Percentiles rank a stretch among this genome's conserved stretches.
Evolutionary conservation across 2,329 filamentous ascomycete genomes (phyloP).

Genomic region (Phyllosticta citrichinensis): DNA sequence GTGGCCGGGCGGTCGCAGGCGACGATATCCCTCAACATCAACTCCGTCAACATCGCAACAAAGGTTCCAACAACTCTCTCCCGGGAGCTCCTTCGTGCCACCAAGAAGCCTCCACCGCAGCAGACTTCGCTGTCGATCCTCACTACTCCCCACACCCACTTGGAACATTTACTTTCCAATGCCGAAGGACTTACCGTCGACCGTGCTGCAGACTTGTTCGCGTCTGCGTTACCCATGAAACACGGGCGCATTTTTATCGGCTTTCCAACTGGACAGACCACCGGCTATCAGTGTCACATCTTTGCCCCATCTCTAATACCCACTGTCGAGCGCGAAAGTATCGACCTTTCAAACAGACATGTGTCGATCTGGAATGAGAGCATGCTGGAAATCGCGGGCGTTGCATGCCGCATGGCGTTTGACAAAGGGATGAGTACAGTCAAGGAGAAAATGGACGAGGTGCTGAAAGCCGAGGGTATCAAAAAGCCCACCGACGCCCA

Average conservation of each 20-base stretch:
- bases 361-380: slow-evolving; percentile 94
- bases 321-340: slow-evolving; percentile 92
- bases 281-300: slow-evolving; percentile 84
- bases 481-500: slow-evolving; percentile 25
- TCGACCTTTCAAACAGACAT: slow-evolving; percentile 91
- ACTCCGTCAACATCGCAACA: slow-evolving; percentile 71
- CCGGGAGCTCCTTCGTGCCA: slow-evolving; percentile 83
- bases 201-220: slow-evolving; percentile 68
- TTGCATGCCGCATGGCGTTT: slow-evolving; percentile 82
- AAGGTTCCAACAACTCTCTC: slow-evolving; percentile 64
- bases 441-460: slow-evolving; percentile 29
- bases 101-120: slow-evolving; percentile 92
- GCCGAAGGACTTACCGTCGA: slow-evolving; percentile 39
- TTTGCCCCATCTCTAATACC: slow-evolving; percentile 94
- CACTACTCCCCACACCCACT: slow-evolving; percentile 83
- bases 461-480: slow-evolving; percentile 37
- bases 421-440: slow-evolving; percentile 76
- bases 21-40: slow-evolving; percentile 81
- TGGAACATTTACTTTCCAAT: slow-evolving; percentile 51
- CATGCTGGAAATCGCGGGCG: slow-evolving; percentile 80
- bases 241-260: slow-evolving; percentile 93
- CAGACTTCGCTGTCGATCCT: slow-evolving; percentile 76
- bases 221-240: slow-evolving; percentile 79
- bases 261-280: slow-evolving; percentile 95
- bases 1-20: slow-evolving; percentile 61